A percentile compares a stretch with the other conserved stretches of the same genome.
phyloP scores from a whole-genome alignment of 2,329 filamentous ascomycete genomes.

The Beauveria brongniartii region DNA sequence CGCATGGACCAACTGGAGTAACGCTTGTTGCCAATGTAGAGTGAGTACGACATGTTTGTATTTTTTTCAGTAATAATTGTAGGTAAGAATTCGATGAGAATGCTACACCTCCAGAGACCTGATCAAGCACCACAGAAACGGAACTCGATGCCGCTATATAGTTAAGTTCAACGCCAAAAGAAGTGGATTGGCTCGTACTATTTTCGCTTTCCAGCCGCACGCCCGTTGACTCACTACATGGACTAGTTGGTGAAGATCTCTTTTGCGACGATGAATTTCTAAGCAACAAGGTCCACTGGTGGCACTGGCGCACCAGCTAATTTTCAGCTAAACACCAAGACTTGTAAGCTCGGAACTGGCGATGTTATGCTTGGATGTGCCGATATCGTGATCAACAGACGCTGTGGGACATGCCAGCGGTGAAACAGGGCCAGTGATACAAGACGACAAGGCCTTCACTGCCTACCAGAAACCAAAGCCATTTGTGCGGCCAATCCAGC shows the following conservation, averaged over 20 bases:
- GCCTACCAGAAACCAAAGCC: neutral
- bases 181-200: neutral
- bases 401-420: neutral
- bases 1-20: slow-evolving; percentile 40
- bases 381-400: neutral
- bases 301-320: neutral
- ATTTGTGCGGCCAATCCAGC: neutral
- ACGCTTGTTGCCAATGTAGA: slow-evolving; percentile 37
- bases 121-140: neutral
- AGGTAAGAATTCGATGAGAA: neutral
- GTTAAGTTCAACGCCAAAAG: neutral
- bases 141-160: neutral
- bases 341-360: too few relatives aligned
- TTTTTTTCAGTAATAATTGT: neutral
- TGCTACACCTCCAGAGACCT: neutral
- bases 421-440: neutral
- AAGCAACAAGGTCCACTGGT: slow-evolving; percentile 1
- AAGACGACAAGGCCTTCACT: neutral
- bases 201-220: slow-evolving; percentile 1
- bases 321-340: neutral
- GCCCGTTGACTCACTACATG: neutral
- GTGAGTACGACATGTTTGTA: slow-evolving; percentile 27
- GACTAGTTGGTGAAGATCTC: neutral
- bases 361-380: neutral
- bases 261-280: slow-evolving; percentile 1